Evolutionary conservation across 345 rosid genomes (phyloP).

Genomic region (Anacardium occidentale): DNA sequence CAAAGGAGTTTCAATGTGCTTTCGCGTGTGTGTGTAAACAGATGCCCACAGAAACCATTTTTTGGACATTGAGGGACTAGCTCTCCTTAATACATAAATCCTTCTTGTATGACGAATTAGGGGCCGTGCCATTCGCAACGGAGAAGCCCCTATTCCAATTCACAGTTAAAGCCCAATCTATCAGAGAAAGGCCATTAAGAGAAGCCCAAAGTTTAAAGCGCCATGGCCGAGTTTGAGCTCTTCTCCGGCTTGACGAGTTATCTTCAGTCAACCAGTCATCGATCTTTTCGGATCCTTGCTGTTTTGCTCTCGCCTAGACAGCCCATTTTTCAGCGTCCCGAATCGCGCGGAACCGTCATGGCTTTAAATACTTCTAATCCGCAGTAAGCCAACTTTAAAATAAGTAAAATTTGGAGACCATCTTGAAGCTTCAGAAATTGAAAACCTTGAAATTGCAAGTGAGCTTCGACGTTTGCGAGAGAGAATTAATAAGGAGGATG

Average conservation of each 20-base stretch:
- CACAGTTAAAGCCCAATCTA: no score
- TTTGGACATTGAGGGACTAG: no score
- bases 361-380: not conserved
- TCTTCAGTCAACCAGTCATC: no score
- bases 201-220: no score
- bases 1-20: no score
- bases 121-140: no score
- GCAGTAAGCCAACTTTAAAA: not conserved
- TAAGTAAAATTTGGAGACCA: slow-evolving; percentile 7
- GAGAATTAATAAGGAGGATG: slow-evolving; percentile 33
- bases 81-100: no score
- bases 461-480: slow-evolving; percentile 41
- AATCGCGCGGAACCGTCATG: not conserved
- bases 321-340: not conserved
- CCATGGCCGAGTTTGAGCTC: not conserved
- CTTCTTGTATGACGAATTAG: no score
- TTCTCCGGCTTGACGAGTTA: not conserved
- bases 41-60: no score
- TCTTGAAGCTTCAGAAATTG: not conserved
- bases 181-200: no score
- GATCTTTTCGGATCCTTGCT: not conserved
- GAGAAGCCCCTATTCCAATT: no score
- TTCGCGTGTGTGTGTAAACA: no score
- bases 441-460: not conserved
- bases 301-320: not conserved